phyloP scores from a whole-genome alignment of 2,329 filamentous ascomycete species.

The Alternaria arbusti region DNA sequence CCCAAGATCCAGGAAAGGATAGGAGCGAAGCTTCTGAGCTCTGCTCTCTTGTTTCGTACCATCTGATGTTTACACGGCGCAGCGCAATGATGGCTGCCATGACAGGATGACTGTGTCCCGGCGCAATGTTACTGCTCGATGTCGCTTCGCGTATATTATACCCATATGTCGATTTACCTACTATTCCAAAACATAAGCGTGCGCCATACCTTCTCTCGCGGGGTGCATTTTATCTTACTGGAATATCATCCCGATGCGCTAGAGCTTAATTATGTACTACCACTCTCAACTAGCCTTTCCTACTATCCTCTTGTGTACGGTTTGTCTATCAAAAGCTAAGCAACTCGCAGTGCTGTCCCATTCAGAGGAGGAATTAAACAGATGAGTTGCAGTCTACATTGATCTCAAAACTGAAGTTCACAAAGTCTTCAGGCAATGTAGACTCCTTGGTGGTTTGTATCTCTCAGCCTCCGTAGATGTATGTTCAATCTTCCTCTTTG shows the following conservation, averaged over 20 bases:
- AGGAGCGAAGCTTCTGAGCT: neutral
- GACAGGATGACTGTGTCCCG: neutral
- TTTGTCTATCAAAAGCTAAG: neutral
- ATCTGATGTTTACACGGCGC: neutral
- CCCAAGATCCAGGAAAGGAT: conserved; percentile 28
- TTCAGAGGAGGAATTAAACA: neutral
- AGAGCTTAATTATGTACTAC: neutral
- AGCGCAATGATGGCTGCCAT: neutral
- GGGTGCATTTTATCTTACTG: neutral
- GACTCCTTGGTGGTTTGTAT: neutral
- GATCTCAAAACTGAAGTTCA: neutral
- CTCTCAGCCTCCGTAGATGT: neutral
- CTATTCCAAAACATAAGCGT: neutral
- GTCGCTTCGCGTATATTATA: neutral
- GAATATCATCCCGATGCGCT: neutral
- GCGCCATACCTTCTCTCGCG: neutral
- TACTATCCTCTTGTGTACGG: neutral
- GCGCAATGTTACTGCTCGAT: neutral
- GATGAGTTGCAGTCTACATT: neutral
- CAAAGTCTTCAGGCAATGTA: neutral
- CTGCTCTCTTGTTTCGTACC: neutral
- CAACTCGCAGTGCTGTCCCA: neutral
- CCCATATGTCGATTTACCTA: neutral
- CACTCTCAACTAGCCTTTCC: neutral
- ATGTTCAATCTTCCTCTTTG: neutral